Evolutionary conservation across 202 grass and related monocot species (phyloP), one percentile per base, ranked within the genome.

Genomic region (Digitaria exilis): DNA sequence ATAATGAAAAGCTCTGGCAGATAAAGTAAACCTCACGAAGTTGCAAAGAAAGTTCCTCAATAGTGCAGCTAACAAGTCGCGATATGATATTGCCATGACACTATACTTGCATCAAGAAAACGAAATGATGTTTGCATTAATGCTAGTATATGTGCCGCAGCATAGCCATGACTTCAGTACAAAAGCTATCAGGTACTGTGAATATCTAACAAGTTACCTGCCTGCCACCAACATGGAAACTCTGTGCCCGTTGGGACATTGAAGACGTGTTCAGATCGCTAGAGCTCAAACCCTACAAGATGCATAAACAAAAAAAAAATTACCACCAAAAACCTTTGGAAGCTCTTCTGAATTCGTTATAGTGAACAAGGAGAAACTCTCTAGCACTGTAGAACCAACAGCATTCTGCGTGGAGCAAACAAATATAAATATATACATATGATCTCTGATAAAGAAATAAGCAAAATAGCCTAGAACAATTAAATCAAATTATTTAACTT

Each of bases 171-270:
- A 50, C n/a, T 78, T 76, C 31, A 62, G 31, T 86, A 54, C 22
- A 19, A 76, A 62, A 10, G 46, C 15, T 56, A 57, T 64, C 56
- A 21, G 14, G 56, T 42, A 67, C 58, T 34, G 41, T 70, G 32
- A 76, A 73, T 73, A 17, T 42, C 32, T 49, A 69, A 45, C 25
- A 43, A 80, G 80, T 75, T 87, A 87, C 88, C 88, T 90, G 80
- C 55, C 70, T 90, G 30, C 70, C 71, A 28, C 76, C 76, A 31
- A 48, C 29, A 80, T 79, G 63, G 69, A 77, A 77, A 84, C 45
- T 76, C 56, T 80, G 75, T 24, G 69, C 5, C 42, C 14, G 80
- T n/a, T 87, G 80, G 48, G 80, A 80, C 39, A 66, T 71, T 66
- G 80, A 71, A 70, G 76, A 71, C 19, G 22, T 67, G 49, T 80